phyloP scores from a whole-genome alignment of 495 filamentous ascomycete genomes.

The Podospora didyma region DNA sequence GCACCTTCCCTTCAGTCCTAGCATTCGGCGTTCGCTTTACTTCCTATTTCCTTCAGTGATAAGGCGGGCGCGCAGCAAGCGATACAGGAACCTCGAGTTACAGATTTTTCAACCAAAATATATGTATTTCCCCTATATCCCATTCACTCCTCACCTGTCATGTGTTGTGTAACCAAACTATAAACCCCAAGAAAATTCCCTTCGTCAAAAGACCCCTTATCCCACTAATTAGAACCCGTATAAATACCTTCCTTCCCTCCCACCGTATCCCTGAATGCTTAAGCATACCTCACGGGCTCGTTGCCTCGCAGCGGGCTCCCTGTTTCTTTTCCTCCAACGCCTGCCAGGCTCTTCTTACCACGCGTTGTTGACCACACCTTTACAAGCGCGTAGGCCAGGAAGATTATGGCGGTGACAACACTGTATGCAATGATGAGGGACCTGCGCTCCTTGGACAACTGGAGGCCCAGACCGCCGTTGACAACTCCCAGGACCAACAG shows the following conservation, averaged over 20 bases:
- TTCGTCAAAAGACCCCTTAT: too few relatives aligned
- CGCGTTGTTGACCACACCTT: slow-evolving; percentile 15
- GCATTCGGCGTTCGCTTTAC: too few relatives aligned
- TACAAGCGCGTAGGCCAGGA: slow-evolving; percentile 35
- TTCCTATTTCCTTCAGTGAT: too few relatives aligned
- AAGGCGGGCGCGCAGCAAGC: too few relatives aligned
- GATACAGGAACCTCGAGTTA: too few relatives aligned
- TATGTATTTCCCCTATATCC: not conserved
- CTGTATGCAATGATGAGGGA: slow-evolving; percentile 54
- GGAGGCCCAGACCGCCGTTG: slow-evolving; percentile 67
- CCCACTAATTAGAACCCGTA: not conserved
- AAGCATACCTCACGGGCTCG: not conserved
- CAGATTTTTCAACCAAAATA: too few relatives aligned
- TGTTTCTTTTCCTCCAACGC: not conserved
- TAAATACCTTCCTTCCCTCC: too few relatives aligned
- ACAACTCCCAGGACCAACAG: slow-evolving; percentile 62
- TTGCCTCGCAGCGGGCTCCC: not conserved
- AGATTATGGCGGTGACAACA: slow-evolving; percentile 55
- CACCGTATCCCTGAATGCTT: too few relatives aligned
- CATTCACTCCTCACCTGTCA: not conserved
- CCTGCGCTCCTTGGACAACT: slow-evolving; percentile 38
- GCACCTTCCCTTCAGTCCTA: too few relatives aligned
- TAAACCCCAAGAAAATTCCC: not conserved
- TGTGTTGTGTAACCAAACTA: not conserved
- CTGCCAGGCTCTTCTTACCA: not conserved